phyloP scores from a whole-genome alignment of 306 rosid genomes.

The Vicia villosa region DNA sequence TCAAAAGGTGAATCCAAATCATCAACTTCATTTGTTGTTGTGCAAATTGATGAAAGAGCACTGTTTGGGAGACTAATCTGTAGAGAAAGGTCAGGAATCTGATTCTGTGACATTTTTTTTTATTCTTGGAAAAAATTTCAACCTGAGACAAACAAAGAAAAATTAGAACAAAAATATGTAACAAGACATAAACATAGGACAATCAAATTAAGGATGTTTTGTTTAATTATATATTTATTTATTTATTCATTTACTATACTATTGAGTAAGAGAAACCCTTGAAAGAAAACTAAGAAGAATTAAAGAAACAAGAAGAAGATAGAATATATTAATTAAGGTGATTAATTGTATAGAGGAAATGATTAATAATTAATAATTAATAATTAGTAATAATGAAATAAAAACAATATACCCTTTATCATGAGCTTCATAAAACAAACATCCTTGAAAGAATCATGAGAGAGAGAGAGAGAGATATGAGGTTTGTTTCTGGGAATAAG shows the following conservation, averaged over 20 bases:
- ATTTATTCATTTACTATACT: conserved; percentile 17
- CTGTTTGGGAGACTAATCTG: conserved; percentile 75
- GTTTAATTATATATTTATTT: not conserved
- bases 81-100: conserved; percentile 86
- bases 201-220: conserved; percentile 10
- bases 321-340: conserved; percentile 31
- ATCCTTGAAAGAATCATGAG: conserved; percentile 39
- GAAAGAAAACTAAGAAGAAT: conserved; percentile 13
- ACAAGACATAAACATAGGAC: conserved; percentile 9
- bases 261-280: conserved; percentile 6
- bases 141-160: conserved; percentile 10
- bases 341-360: not conserved
- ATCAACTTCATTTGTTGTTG: conserved; percentile 25
- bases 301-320: conserved; percentile 28
- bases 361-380: not conserved
- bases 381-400: conserved; percentile 11
- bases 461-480: conserved; percentile 20
- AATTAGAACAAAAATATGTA: conserved; percentile 23
- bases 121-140: conserved; percentile 28
- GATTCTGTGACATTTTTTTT: conserved; percentile 47
- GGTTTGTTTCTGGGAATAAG: conserved; percentile 38
- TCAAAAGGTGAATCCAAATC: conserved; percentile 46
- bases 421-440: conserved; percentile 57
- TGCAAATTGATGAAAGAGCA: conserved; percentile 55
- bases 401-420: conserved; percentile 42